Conservation (phyloP, 345 rosid species). For the Euphorbia tirucalli region DNA sequence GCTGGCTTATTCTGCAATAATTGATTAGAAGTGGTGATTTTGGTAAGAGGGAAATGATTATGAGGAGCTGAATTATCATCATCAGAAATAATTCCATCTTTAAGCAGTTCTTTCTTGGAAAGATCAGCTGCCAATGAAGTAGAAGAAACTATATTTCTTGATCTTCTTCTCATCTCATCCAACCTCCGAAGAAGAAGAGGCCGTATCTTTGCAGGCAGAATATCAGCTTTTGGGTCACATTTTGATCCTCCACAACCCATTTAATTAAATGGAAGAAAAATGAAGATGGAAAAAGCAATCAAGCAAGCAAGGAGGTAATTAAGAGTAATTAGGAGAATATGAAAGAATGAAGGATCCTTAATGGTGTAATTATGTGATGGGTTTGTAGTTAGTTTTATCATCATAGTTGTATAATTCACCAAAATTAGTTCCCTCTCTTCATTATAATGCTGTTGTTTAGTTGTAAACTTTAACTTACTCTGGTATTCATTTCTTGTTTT, state of each 20-base stretch:
- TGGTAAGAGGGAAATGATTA: too few relatives aligned
- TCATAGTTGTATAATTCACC: not conserved
- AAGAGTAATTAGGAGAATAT: constrained; percentile 6
- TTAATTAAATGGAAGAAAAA: not conserved
- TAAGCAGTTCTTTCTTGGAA: constrained; percentile 29
- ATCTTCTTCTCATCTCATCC: constrained; percentile 20
- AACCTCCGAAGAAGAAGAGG: constrained; percentile 21
- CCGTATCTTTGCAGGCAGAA: constrained; percentile 8
- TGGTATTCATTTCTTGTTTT: too few relatives aligned
- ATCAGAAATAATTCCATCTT: constrained; percentile 13
- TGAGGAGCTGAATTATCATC: constrained; percentile 10
- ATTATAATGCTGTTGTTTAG: too few relatives aligned
- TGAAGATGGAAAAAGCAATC: too few relatives aligned
- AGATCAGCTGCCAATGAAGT: not conserved
- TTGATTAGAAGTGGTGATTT: too few relatives aligned
- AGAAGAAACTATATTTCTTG: not conserved
- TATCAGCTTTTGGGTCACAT: constrained; percentile 3
- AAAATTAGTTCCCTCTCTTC: not conserved
- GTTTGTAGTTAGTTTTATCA: not conserved
- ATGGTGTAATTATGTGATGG: not conserved
- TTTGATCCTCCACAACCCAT: constrained; percentile 35
- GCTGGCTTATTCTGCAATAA: not conserved
- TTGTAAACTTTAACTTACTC: too few relatives aligned
- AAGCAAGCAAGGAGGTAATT: not conserved
- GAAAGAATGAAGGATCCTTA: too few relatives aligned